Percentiles rank a stretch among this genome's conserved stretches.
phyloP scores from a whole-genome alignment of 306 rosid genomes.

The Vigna hirtella region DNA sequence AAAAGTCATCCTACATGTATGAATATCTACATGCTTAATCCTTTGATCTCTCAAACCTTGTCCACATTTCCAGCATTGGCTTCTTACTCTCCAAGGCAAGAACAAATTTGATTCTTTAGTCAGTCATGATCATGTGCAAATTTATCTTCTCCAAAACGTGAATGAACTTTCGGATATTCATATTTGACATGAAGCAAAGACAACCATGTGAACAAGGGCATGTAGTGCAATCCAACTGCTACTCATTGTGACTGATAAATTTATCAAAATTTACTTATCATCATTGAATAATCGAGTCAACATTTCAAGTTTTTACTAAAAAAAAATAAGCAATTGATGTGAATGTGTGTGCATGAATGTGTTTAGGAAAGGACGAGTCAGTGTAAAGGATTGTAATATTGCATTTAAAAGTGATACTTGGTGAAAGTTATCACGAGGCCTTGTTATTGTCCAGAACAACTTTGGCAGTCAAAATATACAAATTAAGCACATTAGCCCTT shows the following conservation, averaged over 20 bases:
- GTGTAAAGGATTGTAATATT: background rate
- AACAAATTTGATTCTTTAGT: constrained; percentile 61
- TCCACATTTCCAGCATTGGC: constrained; percentile 72
- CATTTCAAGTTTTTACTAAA: background rate
- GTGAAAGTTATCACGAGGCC: background rate
- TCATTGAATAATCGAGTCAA: background rate
- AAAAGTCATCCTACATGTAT: too few species aligned
- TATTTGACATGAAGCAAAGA: constrained; percentile 55
- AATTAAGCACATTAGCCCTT: background rate
- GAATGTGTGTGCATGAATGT: background rate
- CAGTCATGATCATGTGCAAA: constrained; percentile 65
- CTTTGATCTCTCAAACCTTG: too few species aligned
- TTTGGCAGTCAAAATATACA: background rate
- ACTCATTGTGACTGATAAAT: background rate
- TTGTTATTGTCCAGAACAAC: constrained; percentile 25
- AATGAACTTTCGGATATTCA: constrained; percentile 74
- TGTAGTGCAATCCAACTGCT: too few species aligned
- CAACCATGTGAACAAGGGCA: background rate
- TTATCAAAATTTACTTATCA: constrained; percentile 1
- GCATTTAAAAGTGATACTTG: background rate
- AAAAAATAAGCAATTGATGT: background rate
- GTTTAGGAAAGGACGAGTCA: background rate
- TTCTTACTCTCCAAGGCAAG: constrained; percentile 70
- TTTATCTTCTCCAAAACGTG: constrained; percentile 69
- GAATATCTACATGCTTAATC: too few species aligned